Conservation (phyloP, 257 asterid genomes). For the Petunia secreta region DNA sequence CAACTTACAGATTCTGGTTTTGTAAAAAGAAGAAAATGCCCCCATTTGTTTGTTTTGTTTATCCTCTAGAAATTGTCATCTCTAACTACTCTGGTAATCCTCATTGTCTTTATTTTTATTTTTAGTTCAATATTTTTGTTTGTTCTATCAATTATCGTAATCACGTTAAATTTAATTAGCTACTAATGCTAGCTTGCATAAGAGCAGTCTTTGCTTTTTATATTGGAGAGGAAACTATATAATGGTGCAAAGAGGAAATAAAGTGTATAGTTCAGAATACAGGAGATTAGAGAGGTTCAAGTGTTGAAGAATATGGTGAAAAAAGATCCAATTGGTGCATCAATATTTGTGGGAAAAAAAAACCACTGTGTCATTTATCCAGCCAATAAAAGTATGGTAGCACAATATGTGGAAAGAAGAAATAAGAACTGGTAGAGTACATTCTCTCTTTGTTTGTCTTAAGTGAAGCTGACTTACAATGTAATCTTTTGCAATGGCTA, state of each 20-base stretch:
- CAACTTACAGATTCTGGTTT: no score
- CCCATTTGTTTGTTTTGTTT: no score
- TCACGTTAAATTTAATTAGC: no score
- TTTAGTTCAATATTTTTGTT: no score
- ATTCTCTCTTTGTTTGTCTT: background rate
- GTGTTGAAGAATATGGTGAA: constrained; percentile 20
- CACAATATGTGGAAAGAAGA: constrained; percentile 35
- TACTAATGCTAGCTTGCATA: no score
- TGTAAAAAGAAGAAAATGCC: no score
- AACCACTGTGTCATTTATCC: constrained; percentile 34
- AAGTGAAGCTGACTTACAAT: background rate
- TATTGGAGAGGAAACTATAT: constrained; percentile 12
- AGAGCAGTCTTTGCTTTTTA: background rate
- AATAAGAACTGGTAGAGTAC: constrained; percentile 35
- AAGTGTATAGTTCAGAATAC: background rate
- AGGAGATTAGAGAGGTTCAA: constrained; percentile 20
- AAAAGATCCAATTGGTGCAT: constrained; percentile 12
- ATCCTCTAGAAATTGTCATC: no score
- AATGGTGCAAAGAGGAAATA: constrained; percentile 8
- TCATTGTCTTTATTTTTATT: no score
- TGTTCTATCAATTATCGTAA: no score
- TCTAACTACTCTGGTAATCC: no score
- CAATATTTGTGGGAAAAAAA: constrained; percentile 26
- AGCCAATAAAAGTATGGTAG: constrained; percentile 29
- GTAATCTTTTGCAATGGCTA: background rate